Evolutionary conservation across 306 rosid genomes (phyloP), one percentile per base, ranked within the genome.

Genomic region (Vachellia collinsii): DNA sequence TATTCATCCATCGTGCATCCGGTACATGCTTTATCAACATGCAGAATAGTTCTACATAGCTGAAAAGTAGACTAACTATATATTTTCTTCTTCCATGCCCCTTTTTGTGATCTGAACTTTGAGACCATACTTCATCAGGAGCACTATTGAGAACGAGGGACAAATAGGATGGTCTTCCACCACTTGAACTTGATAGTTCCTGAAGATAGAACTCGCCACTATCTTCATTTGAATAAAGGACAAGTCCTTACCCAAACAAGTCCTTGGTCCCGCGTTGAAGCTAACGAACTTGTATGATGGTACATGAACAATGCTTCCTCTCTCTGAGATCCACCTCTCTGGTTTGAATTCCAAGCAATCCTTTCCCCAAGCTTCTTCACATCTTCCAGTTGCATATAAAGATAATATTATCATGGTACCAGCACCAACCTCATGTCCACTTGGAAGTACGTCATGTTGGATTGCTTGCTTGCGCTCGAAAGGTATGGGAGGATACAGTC

Each of bases 321-420:
- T 66, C 47, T 38, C 25, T 5, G 71, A 66, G 44, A 66, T 66
- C 71, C 71, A 66, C 14, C 71, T 66, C 47, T 66, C 71, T 16
- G 71, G 71, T 11, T 38, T 66, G 47, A 66, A 66, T 19, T 66
- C 71, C 5, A 66, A 38, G 71, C 71, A 66, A 66, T 66, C 71
- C 19, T 38, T 16, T 37, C 72, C 72, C 72, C 72, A 67, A 19
- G 43, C 11, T 4, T 67, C 50, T 67, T 66, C 47, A 17, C 3
- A 3, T 42, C 71, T 66, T n/a, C 71, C 71, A 6, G 17, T 19
- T 10, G 29, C 25, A 38, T 66, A 66, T 47, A 66, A 38, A 66
- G 13, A 13, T 19, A 17, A 0, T 1, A 66, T 0, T 3, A 66
- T 66, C 29, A 0, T 66, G 11, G 71, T 38, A 14, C 43, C 22